phyloP scores from a whole-genome alignment of 345 rosid species.

The Syzygium grande region DNA sequence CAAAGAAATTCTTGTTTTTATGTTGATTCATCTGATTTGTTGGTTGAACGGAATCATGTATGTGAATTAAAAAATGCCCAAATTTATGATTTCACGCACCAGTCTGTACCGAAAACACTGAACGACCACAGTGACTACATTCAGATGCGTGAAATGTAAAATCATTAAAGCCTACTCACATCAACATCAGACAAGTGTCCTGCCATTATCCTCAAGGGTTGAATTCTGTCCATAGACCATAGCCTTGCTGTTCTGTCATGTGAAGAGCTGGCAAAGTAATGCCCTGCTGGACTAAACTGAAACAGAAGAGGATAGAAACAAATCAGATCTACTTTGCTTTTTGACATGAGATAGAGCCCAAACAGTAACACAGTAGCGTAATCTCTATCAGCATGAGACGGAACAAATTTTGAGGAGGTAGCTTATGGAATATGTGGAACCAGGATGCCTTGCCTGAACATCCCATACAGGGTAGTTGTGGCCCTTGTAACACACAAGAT shows the following conservation, averaged over 20 bases:
- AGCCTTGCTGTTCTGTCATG: slow-evolving; percentile 95
- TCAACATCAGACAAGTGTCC: slow-evolving; percentile 98
- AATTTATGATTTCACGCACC: neutral
- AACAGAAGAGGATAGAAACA: slow-evolving; percentile 11
- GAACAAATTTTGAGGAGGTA: neutral
- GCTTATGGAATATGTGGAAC: neutral
- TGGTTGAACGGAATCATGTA: neutral
- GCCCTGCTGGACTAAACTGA: slow-evolving; percentile 97
- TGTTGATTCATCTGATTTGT: neutral
- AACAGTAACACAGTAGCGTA: neutral
- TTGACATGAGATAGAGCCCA: neutral
- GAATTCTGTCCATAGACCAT: slow-evolving; percentile 95
- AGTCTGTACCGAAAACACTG: neutral
- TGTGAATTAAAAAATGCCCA: neutral
- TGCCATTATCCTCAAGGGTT: slow-evolving; percentile 90
- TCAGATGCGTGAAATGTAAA: neutral
- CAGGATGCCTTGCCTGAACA: slow-evolving; percentile 54
- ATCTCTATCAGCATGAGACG: neutral
- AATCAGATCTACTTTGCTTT: neutral
- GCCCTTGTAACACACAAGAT: slow-evolving; percentile 98
- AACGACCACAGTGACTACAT: neutral
- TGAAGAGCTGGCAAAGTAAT: slow-evolving; percentile 89
- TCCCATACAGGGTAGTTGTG: slow-evolving; percentile 99
- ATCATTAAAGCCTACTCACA: slow-evolving; percentile 33
- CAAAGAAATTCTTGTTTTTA: neutral